Base-by-base conservation (phyloP, 192 early-diverging fungal species). In the Mortierella claussenii region DNA sequence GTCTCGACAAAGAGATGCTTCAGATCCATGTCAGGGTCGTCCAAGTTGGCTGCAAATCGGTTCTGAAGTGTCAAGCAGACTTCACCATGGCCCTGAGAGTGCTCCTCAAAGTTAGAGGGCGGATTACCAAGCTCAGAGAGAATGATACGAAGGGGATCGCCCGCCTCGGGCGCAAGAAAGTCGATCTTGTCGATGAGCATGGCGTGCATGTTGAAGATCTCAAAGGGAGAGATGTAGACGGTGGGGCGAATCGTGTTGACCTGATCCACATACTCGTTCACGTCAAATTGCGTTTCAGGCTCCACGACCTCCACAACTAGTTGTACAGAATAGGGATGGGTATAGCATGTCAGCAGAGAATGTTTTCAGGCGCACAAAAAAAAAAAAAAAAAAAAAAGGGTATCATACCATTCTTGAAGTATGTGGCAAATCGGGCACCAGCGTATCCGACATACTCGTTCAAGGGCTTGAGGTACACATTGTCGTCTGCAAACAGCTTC, bases 191-290 rank as follows among this genome's bases (percentile, higher is more conserved):
- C 87, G 30, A 89, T 79, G 5, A 99, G 65, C 53, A 90, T 88
- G 52, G 85, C 84, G 76, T 99, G 98, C 61, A 97, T 90, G 24
- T 92, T 88, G 66, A 92, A 95, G 55, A 99, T 91, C 83, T 98
- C 97, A 50, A 88, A 83, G 11, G 96, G 92, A 4, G 93, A 90
- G 60, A 99, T 96, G 69, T 93, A 92, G 34, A 99, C 91, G 3
- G 86, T 86, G 13, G 95, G 95, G 64, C 95, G 95, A 64, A 92
- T 84, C 15, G 92, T 92, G 51, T 82, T 86, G 13, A 85, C 87
- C 65, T 89, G 81, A 45, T 98, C 97, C 5, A 89, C 85, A 71
- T 91, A 97, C 78, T 92, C 92, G 81, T 97, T 94, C 42, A 98
- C 94, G 21, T 92, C 87, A 79, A 95, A 97, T 63, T 93, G 88